Conservation (phyloP, 2,329 filamentous ascomycete species). For the Trichoderma atroviride region DNA sequence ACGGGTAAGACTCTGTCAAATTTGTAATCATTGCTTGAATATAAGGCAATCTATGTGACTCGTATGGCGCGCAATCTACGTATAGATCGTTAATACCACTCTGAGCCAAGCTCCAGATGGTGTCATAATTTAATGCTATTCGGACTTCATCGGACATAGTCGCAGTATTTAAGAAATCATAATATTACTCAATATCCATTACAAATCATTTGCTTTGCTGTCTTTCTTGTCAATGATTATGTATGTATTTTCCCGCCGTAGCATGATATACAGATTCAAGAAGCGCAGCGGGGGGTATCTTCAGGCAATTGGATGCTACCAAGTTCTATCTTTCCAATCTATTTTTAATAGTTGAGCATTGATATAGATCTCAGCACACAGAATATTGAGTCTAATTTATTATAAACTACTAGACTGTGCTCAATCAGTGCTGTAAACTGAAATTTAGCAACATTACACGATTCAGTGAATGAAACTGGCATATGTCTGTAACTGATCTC, state of each 20-base stretch:
- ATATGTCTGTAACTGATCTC: too few relatives aligned
- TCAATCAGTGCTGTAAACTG: too few relatives aligned
- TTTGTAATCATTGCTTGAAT: neutral
- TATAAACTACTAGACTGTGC: too few relatives aligned
- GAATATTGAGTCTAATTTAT: too few relatives aligned
- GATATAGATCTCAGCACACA: too few relatives aligned
- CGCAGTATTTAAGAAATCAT: neutral
- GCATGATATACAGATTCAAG: too few relatives aligned
- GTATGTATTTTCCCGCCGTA: neutral
- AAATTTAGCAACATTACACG: too few relatives aligned
- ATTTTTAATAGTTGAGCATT: too few relatives aligned
- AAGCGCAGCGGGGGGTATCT: too few relatives aligned
- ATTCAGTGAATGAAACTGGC: too few relatives aligned
- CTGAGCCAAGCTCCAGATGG: neutral
- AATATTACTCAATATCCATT: neutral
- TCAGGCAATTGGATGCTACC: too few relatives aligned
- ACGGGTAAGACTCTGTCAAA: neutral
- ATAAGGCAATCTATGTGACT: neutral
- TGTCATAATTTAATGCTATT: neutral
- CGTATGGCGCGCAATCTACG: neutral
- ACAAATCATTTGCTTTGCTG: neutral
- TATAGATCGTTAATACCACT: neutral
- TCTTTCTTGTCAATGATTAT: neutral
- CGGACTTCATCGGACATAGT: neutral
- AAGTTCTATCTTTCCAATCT: too few relatives aligned